phyloP scores from a whole-genome alignment of 306 rosid species.

The Betula pendula region DNA sequence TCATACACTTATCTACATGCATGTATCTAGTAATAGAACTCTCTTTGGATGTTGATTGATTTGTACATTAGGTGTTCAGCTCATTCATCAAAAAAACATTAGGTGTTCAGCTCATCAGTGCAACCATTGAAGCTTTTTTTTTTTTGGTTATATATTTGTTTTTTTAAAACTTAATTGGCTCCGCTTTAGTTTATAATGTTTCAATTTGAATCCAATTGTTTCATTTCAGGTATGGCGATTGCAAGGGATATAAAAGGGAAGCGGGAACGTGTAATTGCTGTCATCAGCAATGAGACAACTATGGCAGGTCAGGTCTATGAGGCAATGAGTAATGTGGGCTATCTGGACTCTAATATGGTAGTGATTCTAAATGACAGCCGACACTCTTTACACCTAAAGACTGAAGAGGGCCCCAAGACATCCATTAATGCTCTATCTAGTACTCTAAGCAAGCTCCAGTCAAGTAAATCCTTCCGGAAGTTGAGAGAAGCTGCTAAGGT shows the following conservation, averaged over 20 bases:
- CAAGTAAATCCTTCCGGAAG: conserved; percentile 83
- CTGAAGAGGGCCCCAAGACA: conserved; percentile 70
- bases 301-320: conserved; percentile 90
- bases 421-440: conserved; percentile 76
- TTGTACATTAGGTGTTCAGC: background rate
- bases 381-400: conserved; percentile 73
- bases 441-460: conserved; percentile 86
- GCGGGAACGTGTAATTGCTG: conserved; percentile 68
- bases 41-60: background rate
- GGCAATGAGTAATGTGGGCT: conserved; percentile 92
- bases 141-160: background rate
- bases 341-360: conserved; percentile 83
- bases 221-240: conserved; percentile 81
- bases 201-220: conserved; percentile 2
- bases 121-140: background rate
- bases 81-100: background rate
- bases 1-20: background rate
- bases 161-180: background rate
- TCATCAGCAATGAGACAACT: conserved; percentile 83
- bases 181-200: background rate
- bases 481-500: conserved; percentile 96
- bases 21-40: background rate
- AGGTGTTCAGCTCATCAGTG: background rate
- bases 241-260: conserved; percentile 92
- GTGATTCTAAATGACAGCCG: conserved; percentile 89